These are phyloP conservation scores for Wickerhamomyces tratensis DNA, from an alignment of 805 yeast genomes.

Conservation along the genomic window DNA sequence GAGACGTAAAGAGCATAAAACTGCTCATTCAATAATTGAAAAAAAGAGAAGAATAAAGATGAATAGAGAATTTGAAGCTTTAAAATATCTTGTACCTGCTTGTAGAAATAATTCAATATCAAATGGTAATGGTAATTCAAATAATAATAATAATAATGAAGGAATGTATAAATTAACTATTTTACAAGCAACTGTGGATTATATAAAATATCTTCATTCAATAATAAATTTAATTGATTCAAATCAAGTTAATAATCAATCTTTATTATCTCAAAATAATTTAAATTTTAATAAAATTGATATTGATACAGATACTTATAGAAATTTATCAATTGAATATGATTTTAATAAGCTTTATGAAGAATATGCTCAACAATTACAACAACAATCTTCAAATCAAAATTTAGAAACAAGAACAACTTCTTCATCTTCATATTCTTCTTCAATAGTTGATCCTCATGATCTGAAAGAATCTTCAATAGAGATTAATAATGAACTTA, in stretches of 20 bases:
- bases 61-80: constrained; percentile 76
- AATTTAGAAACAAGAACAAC: neutral
- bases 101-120: constrained; percentile 36
- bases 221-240: constrained; percentile 38
- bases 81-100: constrained; percentile 70
- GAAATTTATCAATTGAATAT: constrained; percentile 49
- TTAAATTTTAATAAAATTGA: constrained; percentile 43
- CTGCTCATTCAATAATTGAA: constrained; percentile 71
- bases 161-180: constrained; percentile 78
- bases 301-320: constrained; percentile 46
- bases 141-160: constrained; percentile 23
- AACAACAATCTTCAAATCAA: neutral
- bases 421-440: neutral
- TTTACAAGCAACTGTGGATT: constrained; percentile 75
- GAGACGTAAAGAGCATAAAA: constrained; percentile 37
- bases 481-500: constrained; percentile 3
- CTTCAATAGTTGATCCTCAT: neutral
- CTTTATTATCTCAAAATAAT: constrained; percentile 22
- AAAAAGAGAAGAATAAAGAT: constrained; percentile 70
- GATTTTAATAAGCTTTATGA: constrained; percentile 27
- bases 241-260: constrained; percentile 11
- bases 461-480: too few relatives aligned
- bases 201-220: constrained; percentile 60
- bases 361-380: constrained; percentile 1
- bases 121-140: constrained; percentile 13